Base-by-base conservation (phyloP, 2,329 filamentous ascomycete species). In the Pyrenophora seminiperda region DNA sequence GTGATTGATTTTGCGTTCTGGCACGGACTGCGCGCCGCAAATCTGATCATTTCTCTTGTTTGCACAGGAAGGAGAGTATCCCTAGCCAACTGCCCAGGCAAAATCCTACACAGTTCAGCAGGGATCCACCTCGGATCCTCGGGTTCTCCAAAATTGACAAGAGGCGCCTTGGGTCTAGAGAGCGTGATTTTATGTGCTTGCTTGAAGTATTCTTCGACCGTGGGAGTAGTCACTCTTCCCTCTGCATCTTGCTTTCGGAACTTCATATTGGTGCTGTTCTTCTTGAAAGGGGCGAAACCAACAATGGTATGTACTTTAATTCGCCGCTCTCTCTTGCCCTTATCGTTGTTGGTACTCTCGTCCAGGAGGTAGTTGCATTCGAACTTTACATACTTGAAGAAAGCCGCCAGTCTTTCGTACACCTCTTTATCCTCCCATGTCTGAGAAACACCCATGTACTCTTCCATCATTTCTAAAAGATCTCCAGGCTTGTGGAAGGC, bases 401-500 rank as follows among this genome's bases (percentile, higher is more conserved):
- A 78, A 0, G 41, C 38, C 7, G 50, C 41, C 14, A 68, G 0
- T n/a, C 49, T 58, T 5, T 19, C 32, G 11, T 65, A 41, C 15
- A 61, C 47, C 2, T 17, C 4, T 0, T 30, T 27, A n/a, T 54
- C 56, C 6, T n/a, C 22, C 22, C 4, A 9, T 27, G 4, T 27
- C 2, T 14, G 19, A 7, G 5, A 14, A 4, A 61, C 58, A 13
- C 47, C 39, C 30, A 20, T 45, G 10, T 62, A 46, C 10, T 71
- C 67, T 7, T 7, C 53, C 63, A 73, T 63, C 3, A 70, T 37
- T 6, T 62, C 50, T 1, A 70, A 27, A 1, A 85, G 66, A 2
- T 71, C 67, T 1, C 75, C 75, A 2, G 75, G 59, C 55, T 81
- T 75, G 67, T 83, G 84, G 61, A 84, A 86, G 0, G 83, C 82